Percentiles rank a stretch among this genome's conserved stretches.
phyloP scores from a whole-genome alignment of 805 yeast genomes.

The Candida succiphila region DNA sequence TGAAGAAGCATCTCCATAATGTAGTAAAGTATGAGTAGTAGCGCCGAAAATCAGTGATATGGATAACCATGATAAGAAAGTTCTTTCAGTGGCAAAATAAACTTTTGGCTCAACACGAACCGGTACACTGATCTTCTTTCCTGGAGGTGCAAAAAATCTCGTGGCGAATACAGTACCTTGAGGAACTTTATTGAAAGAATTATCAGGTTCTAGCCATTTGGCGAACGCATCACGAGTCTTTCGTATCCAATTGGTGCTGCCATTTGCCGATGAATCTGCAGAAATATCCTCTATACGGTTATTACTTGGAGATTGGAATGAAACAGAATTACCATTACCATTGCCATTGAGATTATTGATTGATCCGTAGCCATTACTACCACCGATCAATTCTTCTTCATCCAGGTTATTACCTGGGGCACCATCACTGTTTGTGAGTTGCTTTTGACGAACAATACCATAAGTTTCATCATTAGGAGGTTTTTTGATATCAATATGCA shows the following conservation, averaged over 20 bases:
- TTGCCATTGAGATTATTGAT: not conserved
- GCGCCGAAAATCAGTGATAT: conserved; percentile 83
- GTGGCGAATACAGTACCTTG: conserved; percentile 55
- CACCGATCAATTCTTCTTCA: conserved; percentile 55
- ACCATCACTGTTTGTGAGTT: conserved; percentile 8
- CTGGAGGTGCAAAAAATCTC: conserved; percentile 66
- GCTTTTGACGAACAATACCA: conserved; percentile 49
- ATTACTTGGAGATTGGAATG: conserved; percentile 16
- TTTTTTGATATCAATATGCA: conserved; percentile 90
- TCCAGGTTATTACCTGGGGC: conserved; percentile 53
- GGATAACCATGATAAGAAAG: conserved; percentile 88
- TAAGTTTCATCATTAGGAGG: conserved; percentile 54
- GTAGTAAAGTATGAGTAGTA: conserved; percentile 76
- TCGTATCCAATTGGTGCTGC: conserved; percentile 7
- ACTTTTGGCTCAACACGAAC: conserved; percentile 97
- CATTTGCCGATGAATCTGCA: conserved; percentile 8
- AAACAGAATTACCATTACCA: conserved; percentile 5
- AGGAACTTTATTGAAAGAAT: conserved; percentile 51
- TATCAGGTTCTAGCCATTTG: conserved; percentile 29
- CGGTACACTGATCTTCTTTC: conserved; percentile 84
- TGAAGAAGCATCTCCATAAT: conserved; percentile 71
- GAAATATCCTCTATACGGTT: conserved; percentile 17
- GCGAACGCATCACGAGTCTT: too few species aligned
- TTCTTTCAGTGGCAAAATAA: conserved; percentile 97
- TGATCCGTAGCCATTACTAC: not conserved